These are phyloP conservation scores for Dioszegia aurantiaca DNA, from an alignment of 768 basidiomycete species.

Conservation along the genomic window DNA sequence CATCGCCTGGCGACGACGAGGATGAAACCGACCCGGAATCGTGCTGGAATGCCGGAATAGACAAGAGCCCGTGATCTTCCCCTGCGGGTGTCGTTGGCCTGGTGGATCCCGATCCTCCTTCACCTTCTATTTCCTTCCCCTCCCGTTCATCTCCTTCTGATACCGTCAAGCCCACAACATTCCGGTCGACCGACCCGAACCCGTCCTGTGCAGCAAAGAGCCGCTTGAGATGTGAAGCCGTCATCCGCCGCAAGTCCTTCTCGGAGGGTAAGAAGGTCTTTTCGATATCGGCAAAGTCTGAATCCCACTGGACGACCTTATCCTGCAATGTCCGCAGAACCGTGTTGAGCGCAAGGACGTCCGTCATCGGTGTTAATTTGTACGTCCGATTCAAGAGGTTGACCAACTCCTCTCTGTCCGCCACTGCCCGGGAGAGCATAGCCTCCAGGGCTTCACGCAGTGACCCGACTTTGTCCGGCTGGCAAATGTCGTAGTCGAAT, in stretches of 20 bases:
- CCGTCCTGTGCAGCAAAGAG: conserved; percentile 52
- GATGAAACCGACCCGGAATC: conserved; percentile 6
- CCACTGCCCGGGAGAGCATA: conserved; percentile 70
- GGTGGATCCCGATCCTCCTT: neutral
- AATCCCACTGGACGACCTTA: conserved; percentile 93
- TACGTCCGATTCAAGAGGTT: conserved; percentile 75
- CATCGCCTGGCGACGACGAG: conserved; percentile 16
- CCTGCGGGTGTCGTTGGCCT: conserved; percentile 4
- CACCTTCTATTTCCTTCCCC: conserved; percentile 13
- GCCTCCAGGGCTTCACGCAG: conserved; percentile 44
- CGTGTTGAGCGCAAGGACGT: conserved; percentile 81
- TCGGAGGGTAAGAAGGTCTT: conserved; percentile 57
- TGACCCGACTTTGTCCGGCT: conserved; percentile 44
- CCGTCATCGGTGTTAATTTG: conserved; percentile 71
- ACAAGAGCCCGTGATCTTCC: neutral
- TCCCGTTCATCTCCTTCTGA: conserved; percentile 50
- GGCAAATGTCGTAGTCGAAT: conserved; percentile 47
- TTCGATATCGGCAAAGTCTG: conserved; percentile 77
- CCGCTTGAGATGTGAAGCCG: conserved; percentile 52
- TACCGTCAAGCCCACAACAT: conserved; percentile 46
- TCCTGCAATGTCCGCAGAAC: conserved; percentile 85
- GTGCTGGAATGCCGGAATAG: neutral
- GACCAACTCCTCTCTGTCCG: conserved; percentile 64
- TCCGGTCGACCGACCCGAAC: conserved; percentile 41
- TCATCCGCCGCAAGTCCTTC: conserved; percentile 56